Evolutionary conservation across 768 basidiomycete species (phyloP), one percentile per base, ranked within the genome.

Genomic region (Pisolithus marmoratus): DNA sequence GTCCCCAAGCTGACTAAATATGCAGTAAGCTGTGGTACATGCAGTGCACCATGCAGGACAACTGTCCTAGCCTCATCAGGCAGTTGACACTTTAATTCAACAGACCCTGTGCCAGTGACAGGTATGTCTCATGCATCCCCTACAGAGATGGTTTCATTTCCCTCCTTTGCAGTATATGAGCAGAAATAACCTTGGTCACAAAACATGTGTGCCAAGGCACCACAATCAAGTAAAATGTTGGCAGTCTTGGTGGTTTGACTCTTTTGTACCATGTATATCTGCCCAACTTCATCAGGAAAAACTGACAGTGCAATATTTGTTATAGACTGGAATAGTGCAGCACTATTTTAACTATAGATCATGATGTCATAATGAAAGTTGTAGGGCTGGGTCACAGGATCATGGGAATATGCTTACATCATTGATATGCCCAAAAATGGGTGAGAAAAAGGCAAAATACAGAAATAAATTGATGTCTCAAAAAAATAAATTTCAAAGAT

Each of bases 161-260:
- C 38, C 22, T 48, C 50, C 4, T 24, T 29, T 31, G 47, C 31
- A 36, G 19, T 48, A 12, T 22, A 48, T n/a, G 34, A 48, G 31
- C 9, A 19, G 38, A 48, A 26, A 60, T 58, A 7, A 60, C 53
- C 8, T 61, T 58, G 19, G 46, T 48, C 52, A 59, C 59, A 45
- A 78, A 70, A 79, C 79, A 44, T 44, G 14, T 44, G 23, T 15
- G 43, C 43, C 2, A 9, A 44, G 4, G 43, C 43, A 15, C 43
- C 26, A 17, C 43, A 44, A n/a, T 44, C 43, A 12, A 44, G 14
- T 29, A 29, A 26, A 7, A 44, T 14, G 1, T 29, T n/a, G 3
- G 23, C 23, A 44, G 23, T 27, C 11, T 11, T 6, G 2, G 43
- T 12, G 12, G 42, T 6, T 19, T 8, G 20, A 9, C 23, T 5